Evolutionary conservation across 805 yeast genomes (phyloP), one percentile per base, ranked within the genome.

Genomic region (Tetrapisispora arboricola): DNA sequence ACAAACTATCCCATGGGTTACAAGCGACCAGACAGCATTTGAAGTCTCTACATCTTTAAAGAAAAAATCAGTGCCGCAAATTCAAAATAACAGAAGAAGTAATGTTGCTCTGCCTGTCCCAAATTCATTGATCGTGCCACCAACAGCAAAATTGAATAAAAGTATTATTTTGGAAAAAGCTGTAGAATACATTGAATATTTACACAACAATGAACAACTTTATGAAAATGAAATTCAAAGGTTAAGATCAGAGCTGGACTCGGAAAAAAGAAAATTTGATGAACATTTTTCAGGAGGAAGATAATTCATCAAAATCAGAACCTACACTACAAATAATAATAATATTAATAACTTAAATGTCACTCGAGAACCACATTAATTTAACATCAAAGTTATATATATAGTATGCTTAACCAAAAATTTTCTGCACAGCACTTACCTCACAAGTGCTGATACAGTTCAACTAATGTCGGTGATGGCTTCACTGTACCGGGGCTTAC

Each of bases 161-260:
- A 71, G 80, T 36, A 72, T 75, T 72, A 78, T 80, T 42, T 62
- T 80, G 47, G 86, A 80, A 49, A 74, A 75, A 55, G 86, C 85
- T 10, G 78, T 76, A 1, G 73, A 72, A 34, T 80, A 80, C 50
- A 69, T 80, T 34, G 50, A 71, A 39, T 65, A 66, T 46, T 56
- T 80, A 45, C 78, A 76, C 51, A 67, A 68, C 31, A 71, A 70
- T 44, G 75, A 76, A 51, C 54, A 50, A 28, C 38, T 57, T 20
- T 55, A 53, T 44, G 57, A 54, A 41, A 42, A 50, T 49, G 63
- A 59, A 39, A 51, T 57, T 11, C 52, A 55, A 33, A 58, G 57
- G 38, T 50, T 68, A 49, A 50, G 47, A 47, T 53, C 50, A 20
- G 66, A 66, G 49, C 44, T 60, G 41, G 58, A 44, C 22, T 21